phyloP scores from a whole-genome alignment of 176 grass and related monocot genomes.

The Carex cristatella region DNA sequence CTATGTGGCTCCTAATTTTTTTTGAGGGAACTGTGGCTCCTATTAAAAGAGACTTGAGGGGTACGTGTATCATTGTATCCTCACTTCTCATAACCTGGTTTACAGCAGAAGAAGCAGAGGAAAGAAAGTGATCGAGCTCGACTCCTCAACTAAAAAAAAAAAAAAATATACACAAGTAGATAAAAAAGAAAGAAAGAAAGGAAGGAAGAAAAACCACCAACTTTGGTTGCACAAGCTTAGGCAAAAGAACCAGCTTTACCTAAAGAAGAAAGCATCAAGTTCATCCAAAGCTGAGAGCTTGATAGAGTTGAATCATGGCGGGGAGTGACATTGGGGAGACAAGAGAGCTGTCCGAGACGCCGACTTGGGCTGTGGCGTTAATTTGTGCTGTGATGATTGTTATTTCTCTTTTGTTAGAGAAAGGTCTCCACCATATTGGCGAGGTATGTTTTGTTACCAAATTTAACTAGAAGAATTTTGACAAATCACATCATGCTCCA shows the following conservation, averaged over 20 bases:
- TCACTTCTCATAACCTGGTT: neutral
- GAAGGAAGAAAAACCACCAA: neutral
- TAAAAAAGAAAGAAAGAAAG: neutral
- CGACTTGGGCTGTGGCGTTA: conserved; percentile 72
- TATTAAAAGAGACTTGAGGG: neutral
- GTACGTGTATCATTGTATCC: neutral
- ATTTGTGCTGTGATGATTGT: conserved; percentile 53
- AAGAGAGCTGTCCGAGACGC: conserved; percentile 40
- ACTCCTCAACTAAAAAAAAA: neutral
- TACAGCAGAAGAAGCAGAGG: neutral
- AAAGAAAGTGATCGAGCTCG: neutral
- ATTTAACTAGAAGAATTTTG: neutral
- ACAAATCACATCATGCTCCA: neutral
- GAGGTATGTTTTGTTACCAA: conserved; percentile 30
- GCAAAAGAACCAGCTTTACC: neutral
- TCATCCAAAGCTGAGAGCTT: neutral
- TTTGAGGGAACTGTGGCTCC: neutral
- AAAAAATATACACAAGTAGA: neutral
- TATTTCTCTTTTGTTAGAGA: conserved; percentile 62
- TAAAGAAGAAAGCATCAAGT: neutral
- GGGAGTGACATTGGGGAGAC: conserved; percentile 23
- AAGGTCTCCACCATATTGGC: conserved; percentile 54
- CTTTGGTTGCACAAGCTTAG: neutral
- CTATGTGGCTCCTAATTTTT: neutral
- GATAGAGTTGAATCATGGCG: conserved; percentile 6